Percentiles rank a stretch among this genome's conserved stretches.
Evolutionary conservation across 768 basidiomycete genomes (phyloP).

Genomic region (Mycena albidolilacea): DNA sequence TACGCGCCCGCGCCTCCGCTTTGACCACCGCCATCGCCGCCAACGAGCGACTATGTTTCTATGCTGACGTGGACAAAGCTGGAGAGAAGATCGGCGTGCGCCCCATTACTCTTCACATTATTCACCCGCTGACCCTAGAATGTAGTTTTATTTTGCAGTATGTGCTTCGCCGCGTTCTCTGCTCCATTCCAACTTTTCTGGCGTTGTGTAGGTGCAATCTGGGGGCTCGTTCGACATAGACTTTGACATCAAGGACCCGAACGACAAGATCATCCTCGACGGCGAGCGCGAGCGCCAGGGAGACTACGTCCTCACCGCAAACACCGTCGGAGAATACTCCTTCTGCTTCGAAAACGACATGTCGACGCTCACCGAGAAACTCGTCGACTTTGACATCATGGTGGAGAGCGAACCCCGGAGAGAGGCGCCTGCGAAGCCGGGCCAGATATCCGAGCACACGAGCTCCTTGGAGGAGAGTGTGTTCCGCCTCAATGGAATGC

Average conservation of each 20-base stretch:
- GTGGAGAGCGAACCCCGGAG: slow-evolving; percentile 96
- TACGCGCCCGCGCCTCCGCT: slow-evolving; percentile 67
- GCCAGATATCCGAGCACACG: slow-evolving; percentile 93
- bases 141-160: slow-evolving; percentile 98
- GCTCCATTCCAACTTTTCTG: slow-evolving; percentile 9
- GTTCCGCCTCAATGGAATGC: slow-evolving; percentile 88
- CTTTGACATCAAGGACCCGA: slow-evolving; percentile 93
- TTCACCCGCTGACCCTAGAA: slow-evolving; percentile 34
- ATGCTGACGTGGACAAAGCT: slow-evolving; percentile 95
- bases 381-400: slow-evolving; percentile 98
- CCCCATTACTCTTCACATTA: slow-evolving; percentile 37
- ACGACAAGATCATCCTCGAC: slow-evolving; percentile 88
- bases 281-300: slow-evolving; percentile 93
- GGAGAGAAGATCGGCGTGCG: slow-evolving; percentile 92
- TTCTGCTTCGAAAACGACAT: slow-evolving; percentile 99
- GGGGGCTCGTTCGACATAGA: slow-evolving; percentile 98
- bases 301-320: slow-evolving; percentile 97
- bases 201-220: slow-evolving; percentile 82
- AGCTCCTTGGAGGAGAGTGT: slow-evolving; percentile 95
- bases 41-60: slow-evolving; percentile 92
- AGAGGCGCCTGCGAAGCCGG: slow-evolving; percentile 89
- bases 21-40: slow-evolving; percentile 85
- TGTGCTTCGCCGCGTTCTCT: slow-evolving; percentile 45
- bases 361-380: slow-evolving; percentile 93
- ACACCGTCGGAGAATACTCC: slow-evolving; percentile 89